phyloP scores from a whole-genome alignment of 2,329 filamentous ascomycete species.

The Scedosporium minutisporum region DNA sequence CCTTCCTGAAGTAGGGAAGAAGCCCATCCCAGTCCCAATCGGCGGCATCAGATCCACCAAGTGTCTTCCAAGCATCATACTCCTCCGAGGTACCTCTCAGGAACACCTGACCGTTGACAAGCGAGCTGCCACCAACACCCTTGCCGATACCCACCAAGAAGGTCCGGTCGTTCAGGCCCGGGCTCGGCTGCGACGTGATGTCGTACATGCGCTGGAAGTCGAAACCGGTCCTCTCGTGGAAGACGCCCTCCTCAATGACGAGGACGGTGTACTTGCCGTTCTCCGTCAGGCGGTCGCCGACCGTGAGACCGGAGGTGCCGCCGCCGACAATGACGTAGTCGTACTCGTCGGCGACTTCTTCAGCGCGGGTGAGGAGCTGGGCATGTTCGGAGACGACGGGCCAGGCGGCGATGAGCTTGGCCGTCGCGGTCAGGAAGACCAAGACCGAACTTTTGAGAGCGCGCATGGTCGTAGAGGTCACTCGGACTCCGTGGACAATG shows the following conservation, averaged over 20 bases:
- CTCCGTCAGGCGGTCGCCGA: constrained; percentile 5
- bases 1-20: constrained; percentile 20
- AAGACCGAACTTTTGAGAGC: neutral
- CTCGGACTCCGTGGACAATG: neutral
- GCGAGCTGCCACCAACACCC: constrained; percentile 19
- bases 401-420: constrained; percentile 1
- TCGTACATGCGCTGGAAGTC: constrained; percentile 15
- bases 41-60: constrained; percentile 5
- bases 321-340: constrained; percentile 22
- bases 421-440: constrained; percentile 1
- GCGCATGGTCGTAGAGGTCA: neutral
- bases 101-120: constrained; percentile 18
- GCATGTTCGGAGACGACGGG: constrained; percentile 3
- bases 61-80: constrained; percentile 16
- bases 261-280: constrained; percentile 5
- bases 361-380: constrained; percentile 1
- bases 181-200: constrained; percentile 20
- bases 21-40: constrained; percentile 19
- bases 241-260: constrained; percentile 5
- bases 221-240: constrained; percentile 3
- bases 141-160: constrained; percentile 17
- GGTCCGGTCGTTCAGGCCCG: constrained; percentile 15
- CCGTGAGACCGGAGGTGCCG: constrained; percentile 14
- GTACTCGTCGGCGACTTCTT: constrained; percentile 5
- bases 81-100: constrained; percentile 18